These are phyloP conservation scores for Pseudogymnoascus sp. DNA, from an alignment of 2,329 filamentous ascomycete species.

Conservation along the genomic window DNA sequence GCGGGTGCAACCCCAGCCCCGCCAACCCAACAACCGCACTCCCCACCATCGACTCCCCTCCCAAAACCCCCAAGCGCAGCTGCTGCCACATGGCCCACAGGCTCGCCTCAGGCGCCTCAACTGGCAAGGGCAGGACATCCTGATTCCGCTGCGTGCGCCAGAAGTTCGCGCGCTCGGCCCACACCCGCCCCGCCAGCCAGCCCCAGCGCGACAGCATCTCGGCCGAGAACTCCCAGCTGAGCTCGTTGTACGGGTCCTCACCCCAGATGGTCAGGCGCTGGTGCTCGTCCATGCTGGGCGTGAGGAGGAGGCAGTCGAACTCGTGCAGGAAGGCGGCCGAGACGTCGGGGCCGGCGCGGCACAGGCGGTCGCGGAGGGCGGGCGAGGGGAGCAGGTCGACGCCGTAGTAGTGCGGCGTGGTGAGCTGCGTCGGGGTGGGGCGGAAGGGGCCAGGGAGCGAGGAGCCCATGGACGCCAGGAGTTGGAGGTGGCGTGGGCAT, in stretches of 20 bases:
- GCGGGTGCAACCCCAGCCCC: not conserved
- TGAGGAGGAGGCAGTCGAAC: constrained; percentile 22
- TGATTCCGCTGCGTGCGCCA: constrained; percentile 32
- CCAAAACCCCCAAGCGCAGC: not conserved
- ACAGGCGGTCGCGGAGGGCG: constrained; percentile 31
- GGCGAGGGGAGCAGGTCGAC: constrained; percentile 36
- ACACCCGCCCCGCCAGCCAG: constrained; percentile 31
- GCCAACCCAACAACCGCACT: not conserved
- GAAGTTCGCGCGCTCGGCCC: constrained; percentile 33
- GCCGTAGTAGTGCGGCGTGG: constrained; percentile 33
- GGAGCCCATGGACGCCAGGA: constrained; percentile 24
- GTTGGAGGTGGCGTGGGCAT: constrained; percentile 23
- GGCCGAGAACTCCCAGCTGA: constrained; percentile 36
- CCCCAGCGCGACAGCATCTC: constrained; percentile 32
- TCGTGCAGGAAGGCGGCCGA: constrained; percentile 31
- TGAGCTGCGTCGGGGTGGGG: constrained; percentile 32
- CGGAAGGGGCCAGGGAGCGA: constrained; percentile 29
- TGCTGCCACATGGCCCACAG: not conserved
- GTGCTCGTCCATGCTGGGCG: not conserved
- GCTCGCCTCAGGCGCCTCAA: not conserved
- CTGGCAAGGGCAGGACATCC: not conserved
- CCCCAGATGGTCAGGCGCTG: constrained; percentile 36
- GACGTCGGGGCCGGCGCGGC: constrained; percentile 29
- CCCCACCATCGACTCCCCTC: not conserved
- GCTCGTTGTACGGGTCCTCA: constrained; percentile 33